These are phyloP conservation scores for Bacidia rubella DNA, from an alignment of 495 filamentous ascomycete species.

Conservation along the genomic window DNA sequence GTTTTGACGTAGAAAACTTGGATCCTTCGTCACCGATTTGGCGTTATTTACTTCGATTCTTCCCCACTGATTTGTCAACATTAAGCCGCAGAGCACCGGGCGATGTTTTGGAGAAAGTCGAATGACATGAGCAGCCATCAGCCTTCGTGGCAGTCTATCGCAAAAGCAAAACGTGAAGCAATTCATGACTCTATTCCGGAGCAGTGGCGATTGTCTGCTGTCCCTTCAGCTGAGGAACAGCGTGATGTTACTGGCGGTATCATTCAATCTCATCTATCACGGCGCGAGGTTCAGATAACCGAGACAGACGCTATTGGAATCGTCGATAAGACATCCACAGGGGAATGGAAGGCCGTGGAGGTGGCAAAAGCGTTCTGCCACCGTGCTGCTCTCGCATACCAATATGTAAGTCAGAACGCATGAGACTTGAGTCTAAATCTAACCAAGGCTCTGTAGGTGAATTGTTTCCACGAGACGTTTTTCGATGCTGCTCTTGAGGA, in stretches of 20 bases:
- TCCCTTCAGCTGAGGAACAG: slow-evolving; percentile 37
- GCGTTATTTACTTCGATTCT: too few relatives aligned
- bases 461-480: slow-evolving; percentile 49
- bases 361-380: slow-evolving; percentile 45
- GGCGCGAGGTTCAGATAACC: slow-evolving; percentile 43
- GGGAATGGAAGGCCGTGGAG: slow-evolving; percentile 33
- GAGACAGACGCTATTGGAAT: slow-evolving; percentile 39
- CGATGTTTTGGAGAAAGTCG: background rate
- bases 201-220: slow-evolving; percentile 38
- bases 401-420: slow-evolving; percentile 21
- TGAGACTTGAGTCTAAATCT: background rate
- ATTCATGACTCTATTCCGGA: slow-evolving; percentile 41
- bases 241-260: slow-evolving; percentile 49
- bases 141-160: slow-evolving; percentile 30
- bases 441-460: slow-evolving; percentile 27
- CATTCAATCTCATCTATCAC: slow-evolving; percentile 42
- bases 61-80: too few relatives aligned
- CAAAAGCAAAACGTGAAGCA: slow-evolving; percentile 37
- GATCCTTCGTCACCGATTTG: too few relatives aligned
- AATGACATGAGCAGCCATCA: background rate
- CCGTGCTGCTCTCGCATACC: slow-evolving; percentile 42
- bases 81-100: too few relatives aligned
- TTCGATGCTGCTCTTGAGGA: slow-evolving; percentile 46
- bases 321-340: slow-evolving; percentile 31
- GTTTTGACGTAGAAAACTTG: background rate